These are phyloP conservation scores for Candida multigemmis DNA, from an alignment of 805 yeast species.

Conservation along the genomic window DNA sequence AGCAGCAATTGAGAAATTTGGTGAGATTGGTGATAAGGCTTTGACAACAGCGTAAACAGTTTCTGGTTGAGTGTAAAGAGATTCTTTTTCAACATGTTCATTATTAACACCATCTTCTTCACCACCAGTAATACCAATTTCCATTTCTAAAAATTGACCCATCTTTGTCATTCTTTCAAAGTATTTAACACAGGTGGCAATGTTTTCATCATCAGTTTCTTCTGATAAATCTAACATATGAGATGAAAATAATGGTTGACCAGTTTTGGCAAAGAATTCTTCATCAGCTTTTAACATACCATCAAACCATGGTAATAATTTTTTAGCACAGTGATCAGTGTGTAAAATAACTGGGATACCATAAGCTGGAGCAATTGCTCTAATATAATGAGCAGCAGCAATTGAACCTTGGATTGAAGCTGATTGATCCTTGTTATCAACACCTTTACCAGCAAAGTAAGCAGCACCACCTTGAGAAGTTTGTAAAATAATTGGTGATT, in stretches of 20 bases:
- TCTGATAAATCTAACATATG: constrained; percentile 98
- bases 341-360: constrained; percentile 95
- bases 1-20: constrained; percentile 99
- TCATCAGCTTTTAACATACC: constrained; percentile 97
- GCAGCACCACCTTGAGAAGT: constrained; percentile 99
- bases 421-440: constrained; percentile 82
- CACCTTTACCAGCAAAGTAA: constrained; percentile 99
- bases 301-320: constrained; percentile 96
- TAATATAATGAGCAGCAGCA: constrained; percentile 97
- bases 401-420: constrained; percentile 93
- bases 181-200: constrained; percentile 87
- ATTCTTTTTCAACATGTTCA: constrained; percentile 80
- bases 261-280: constrained; percentile 75
- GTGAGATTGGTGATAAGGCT: constrained; percentile 84
- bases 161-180: constrained; percentile 89
- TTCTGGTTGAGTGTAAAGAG: constrained; percentile 91
- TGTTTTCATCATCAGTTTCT: constrained; percentile 94
- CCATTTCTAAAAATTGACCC: constrained; percentile 99
- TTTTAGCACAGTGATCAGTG: constrained; percentile 98
- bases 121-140: constrained; percentile 99
- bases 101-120: constrained; percentile 99
- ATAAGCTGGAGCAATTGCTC: constrained; percentile 92
- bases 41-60: constrained; percentile 87
- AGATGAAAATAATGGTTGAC: constrained; percentile 95
- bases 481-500: constrained; percentile 92